Evolutionary conservation across 1,284 basidiomycete species (phyloP).

Genomic region (Filobasidium uniguttulatum): DNA sequence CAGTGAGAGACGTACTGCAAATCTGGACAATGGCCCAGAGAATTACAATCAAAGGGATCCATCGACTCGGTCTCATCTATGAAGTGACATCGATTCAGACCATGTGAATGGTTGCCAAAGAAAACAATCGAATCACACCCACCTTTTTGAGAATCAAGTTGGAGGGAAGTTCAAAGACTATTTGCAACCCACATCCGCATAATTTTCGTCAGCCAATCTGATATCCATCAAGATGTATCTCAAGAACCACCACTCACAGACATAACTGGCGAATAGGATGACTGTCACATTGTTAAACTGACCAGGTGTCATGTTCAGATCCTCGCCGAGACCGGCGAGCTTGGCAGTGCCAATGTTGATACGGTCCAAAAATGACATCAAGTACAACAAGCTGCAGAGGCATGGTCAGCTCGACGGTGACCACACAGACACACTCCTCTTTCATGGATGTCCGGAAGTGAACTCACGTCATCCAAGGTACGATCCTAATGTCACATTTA

Average conservation of each 20-base stretch:
- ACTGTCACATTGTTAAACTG: neutral
- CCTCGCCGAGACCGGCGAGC: neutral
- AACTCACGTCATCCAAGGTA: slow-evolving; percentile 37
- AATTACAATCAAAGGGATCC: slow-evolving; percentile 33
- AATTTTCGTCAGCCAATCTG: no score
- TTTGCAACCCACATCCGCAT: slow-evolving; percentile 12
- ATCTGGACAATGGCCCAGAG: slow-evolving; percentile 32
- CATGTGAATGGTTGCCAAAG: neutral
- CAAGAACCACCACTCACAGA: neutral
- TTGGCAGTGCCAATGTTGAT: slow-evolving; percentile 1
- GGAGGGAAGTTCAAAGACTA: slow-evolving; percentile 37
- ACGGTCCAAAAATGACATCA: neutral
- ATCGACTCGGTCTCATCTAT: slow-evolving; percentile 33
- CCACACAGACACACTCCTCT: no score
- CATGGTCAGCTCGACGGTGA: no score
- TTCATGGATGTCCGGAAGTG: no score
- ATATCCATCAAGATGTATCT: no score
- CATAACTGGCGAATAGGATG: neutral
- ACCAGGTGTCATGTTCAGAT: neutral
- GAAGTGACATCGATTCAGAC: neutral
- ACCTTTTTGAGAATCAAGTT: slow-evolving; percentile 38
- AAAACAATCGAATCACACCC: neutral
- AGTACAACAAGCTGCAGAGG: no score
- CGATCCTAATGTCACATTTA: slow-evolving; percentile 32
- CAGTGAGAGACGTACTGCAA: slow-evolving; percentile 30